Conservation (phyloP, 2,329 filamentous ascomycete species). For the Microdochium paspali region DNA sequence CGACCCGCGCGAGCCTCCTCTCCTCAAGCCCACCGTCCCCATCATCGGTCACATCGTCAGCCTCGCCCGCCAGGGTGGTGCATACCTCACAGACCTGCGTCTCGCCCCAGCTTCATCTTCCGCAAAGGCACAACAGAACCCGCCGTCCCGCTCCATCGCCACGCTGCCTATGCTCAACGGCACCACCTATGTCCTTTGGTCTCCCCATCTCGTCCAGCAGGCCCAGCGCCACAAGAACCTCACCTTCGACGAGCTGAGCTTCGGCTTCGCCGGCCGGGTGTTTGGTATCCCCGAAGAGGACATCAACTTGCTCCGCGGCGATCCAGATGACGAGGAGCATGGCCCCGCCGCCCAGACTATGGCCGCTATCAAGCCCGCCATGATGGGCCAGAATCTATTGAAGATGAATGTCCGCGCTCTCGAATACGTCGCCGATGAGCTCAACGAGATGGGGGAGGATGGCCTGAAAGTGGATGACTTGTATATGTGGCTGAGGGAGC, state of each 20-base stretch:
- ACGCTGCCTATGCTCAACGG: not conserved
- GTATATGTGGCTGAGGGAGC: not conserved
- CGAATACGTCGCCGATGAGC: not conserved
- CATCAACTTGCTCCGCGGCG: not conserved
- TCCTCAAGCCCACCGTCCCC: not conserved
- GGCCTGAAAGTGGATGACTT: not conserved
- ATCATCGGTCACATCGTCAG: not conserved
- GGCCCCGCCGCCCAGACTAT: not conserved
- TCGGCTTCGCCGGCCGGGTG: not conserved
- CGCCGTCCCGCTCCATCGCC: not conserved
- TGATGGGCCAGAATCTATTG: not conserved
- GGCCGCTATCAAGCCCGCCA: not conserved
- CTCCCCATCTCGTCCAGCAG: not conserved
- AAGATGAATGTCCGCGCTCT: not conserved
- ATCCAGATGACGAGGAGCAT: not conserved
- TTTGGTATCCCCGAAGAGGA: not conserved
- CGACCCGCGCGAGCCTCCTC: not conserved
- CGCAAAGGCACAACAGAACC: not conserved
- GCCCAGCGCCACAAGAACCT: not conserved
- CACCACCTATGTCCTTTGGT: not conserved
- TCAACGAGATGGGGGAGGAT: not conserved
- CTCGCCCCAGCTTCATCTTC: not conserved
- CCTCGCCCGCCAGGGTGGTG: not conserved
- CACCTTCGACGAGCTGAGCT: not conserved
- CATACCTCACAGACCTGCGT: not conserved